Evolutionary conservation across 2,329 filamentous ascomycete species (phyloP), one percentile per base, ranked within the genome.

Genomic region (Didymella arachidicola): DNA sequence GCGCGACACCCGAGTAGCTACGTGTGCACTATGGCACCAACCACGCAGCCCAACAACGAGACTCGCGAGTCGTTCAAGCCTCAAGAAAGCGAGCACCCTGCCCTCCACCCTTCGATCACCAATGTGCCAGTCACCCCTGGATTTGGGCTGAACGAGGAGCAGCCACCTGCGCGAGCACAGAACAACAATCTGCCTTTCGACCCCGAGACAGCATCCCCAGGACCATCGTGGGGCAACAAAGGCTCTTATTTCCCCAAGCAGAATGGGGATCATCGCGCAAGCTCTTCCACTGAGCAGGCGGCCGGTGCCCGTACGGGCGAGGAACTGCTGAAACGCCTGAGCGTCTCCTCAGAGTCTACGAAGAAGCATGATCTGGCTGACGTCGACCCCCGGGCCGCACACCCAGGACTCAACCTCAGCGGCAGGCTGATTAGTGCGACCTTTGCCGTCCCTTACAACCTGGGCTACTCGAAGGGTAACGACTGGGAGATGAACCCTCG

Each of bases 401-500:
- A 88, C 68, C 83, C 86, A 7, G 81, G 79, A 14, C 77, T 89
- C 27, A 81, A 83, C 42, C 78, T 89, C 48, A 87, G 83, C 58
- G 87, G 87, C 18, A 81, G 84, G 57, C 79, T 89, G 62, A 88
- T 89, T 71, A 88, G 86, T 65, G 87, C 85, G 22, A 83, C 85
- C 12, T 87, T 87, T 64, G 85, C 84, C 63, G 83, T 89, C 25
- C 87, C 87, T 2, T 87, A 87, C 76, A 85, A 83, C 63, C 74
- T 88, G 39, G 78, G 79, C 25, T 84, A 83, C 64, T 79, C 80
- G 32, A 74, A 80, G 22, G 81, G 82, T 16, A 79, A 80, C 22
- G 81, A 86, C 61, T 89, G 86, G 86, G 87, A 91, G 72, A 80
- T 97, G 54, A 87, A 86, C 68, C 82, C 87, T 60, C 90, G 93